Conservation (phyloP, 176 grass and related monocot genomes). For the Aegilops tauschii region DNA sequence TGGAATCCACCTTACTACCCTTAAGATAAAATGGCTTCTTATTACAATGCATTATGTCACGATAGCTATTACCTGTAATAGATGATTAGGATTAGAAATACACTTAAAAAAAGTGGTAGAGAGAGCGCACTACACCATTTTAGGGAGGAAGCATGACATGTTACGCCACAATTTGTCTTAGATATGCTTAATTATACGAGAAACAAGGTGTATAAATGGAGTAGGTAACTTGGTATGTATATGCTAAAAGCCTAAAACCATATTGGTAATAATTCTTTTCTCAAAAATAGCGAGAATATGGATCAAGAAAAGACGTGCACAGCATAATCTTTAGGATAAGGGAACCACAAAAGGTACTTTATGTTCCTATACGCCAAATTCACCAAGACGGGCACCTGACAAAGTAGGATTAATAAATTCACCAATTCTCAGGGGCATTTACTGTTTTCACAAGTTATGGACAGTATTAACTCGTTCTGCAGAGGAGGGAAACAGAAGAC, state of each 20-base stretch:
- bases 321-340: neutral
- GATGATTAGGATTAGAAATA: constrained; percentile 29
- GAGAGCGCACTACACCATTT: constrained; percentile 8
- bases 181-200: neutral
- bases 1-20: constrained; percentile 70
- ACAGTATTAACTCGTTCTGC: neutral
- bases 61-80: constrained; percentile 81
- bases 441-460: neutral
- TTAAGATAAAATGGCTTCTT: constrained; percentile 97
- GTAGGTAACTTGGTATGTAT: neutral
- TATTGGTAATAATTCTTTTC: neutral
- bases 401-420: neutral
- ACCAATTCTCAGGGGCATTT: neutral
- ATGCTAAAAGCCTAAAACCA: neutral
- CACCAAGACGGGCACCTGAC: neutral
- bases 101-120: neutral
- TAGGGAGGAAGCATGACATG: constrained; percentile 12
- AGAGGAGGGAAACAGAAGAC: neutral
- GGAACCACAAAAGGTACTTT: neutral
- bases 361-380: neutral
- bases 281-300: neutral
- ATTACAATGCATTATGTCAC: constrained; percentile 93
- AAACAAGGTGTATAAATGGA: neutral
- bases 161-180: neutral
- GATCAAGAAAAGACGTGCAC: neutral